phyloP scores from a whole-genome alignment of 2,329 filamentous ascomycete species.

The Hypoxylon sp. region DNA sequence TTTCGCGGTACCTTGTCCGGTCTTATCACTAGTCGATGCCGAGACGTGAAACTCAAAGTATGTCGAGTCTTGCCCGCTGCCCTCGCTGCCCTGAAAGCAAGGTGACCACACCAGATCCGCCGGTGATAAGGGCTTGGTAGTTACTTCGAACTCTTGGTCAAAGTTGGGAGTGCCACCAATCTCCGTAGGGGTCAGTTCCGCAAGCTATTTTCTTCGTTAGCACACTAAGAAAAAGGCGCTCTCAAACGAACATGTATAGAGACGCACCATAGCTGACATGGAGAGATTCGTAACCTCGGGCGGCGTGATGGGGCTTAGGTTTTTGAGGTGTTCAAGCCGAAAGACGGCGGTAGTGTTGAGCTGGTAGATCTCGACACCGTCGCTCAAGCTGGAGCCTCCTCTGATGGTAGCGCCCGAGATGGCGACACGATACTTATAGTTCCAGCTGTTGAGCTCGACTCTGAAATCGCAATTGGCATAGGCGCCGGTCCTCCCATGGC shows the following conservation, averaged over 20 bases:
- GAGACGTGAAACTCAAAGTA: constrained; percentile 14
- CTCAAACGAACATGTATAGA: neutral
- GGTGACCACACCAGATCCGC: constrained; percentile 10
- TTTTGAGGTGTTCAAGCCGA: constrained; percentile 16
- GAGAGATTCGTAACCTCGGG: constrained; percentile 17
- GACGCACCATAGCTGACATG: constrained; percentile 14
- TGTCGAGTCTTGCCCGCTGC: constrained; percentile 1
- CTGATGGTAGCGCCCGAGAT: constrained; percentile 9
- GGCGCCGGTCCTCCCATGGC: constrained; percentile 4
- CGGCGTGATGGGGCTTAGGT: constrained; percentile 7
- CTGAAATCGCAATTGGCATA: constrained; percentile 6
- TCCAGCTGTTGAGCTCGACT: constrained; percentile 13
- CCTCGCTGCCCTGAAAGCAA: constrained; percentile 12
- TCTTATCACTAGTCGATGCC: constrained; percentile 5
- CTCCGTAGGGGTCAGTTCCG: neutral
- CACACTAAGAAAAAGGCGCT: too few relatives aligned
- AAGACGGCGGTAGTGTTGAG: constrained; percentile 14
- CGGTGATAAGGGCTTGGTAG: neutral
- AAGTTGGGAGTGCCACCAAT: constrained; percentile 14
- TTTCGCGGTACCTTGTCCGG: constrained; percentile 2
- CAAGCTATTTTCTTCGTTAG: constrained; percentile 4
- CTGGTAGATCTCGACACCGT: constrained; percentile 8
- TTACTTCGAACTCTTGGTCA: constrained; percentile 18
- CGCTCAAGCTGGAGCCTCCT: constrained; percentile 12
- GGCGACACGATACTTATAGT: constrained; percentile 14